Percentiles rank a stretch among this genome's conserved stretches.
Conservation (phyloP, 176 grass and related monocot genomes). For the Eleusine coracana region DNA sequence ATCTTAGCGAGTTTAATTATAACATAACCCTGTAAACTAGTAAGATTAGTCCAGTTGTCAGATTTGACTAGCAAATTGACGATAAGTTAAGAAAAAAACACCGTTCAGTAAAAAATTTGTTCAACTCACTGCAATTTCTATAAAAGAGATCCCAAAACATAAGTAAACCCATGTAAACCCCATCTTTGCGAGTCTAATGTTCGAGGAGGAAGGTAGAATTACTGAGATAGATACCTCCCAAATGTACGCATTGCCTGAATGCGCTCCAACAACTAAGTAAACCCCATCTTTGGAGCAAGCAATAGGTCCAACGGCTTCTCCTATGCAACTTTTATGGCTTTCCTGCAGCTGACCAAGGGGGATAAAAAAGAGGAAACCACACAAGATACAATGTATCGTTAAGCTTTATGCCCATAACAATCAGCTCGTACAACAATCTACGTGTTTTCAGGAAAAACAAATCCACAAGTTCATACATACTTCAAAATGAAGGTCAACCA, state of each 20-base stretch:
- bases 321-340: slow-evolving; percentile 32
- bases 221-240: slow-evolving; percentile 42
- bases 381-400: not conserved
- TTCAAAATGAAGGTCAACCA: too few relatives aligned
- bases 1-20: not conserved
- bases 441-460: too few relatives aligned
- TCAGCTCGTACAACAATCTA: too few relatives aligned
- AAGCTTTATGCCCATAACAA: not conserved
- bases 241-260: slow-evolving; percentile 43
- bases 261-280: slow-evolving; percentile 42
- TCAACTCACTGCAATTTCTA: not conserved
- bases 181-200: too few relatives aligned
- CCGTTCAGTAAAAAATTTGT: not conserved
- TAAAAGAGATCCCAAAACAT: not conserved
- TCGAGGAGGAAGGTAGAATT: not conserved
- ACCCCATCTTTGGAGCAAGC: slow-evolving; percentile 43
- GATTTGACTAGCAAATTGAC: too few relatives aligned
- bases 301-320: slow-evolving; percentile 41
- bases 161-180: too few relatives aligned
- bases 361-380: not conserved
- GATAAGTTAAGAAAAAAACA: too few relatives aligned
- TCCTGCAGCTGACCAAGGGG: slow-evolving; percentile 12
- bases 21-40: not conserved
- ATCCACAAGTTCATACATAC: too few relatives aligned
- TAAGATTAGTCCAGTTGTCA: not conserved